These are phyloP conservation scores for Myxozyma monticola DNA, from an alignment of 805 yeast genomes.

Conservation along the genomic window DNA sequence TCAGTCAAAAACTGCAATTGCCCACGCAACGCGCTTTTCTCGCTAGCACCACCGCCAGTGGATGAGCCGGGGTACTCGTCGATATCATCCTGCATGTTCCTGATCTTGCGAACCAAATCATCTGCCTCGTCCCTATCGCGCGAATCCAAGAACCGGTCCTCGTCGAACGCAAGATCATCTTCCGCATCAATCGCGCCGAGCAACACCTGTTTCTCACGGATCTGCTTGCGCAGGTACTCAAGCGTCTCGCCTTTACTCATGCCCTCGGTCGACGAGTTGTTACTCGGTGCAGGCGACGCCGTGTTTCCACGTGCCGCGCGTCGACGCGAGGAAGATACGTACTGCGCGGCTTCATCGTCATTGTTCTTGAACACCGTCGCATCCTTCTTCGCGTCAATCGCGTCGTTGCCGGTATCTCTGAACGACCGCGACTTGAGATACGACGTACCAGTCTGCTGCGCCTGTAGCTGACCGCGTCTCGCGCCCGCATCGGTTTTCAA, in stretches of 20 bases:
- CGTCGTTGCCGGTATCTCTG: constrained; percentile 37
- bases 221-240: constrained; percentile 59
- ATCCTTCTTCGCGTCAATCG: constrained; percentile 41
- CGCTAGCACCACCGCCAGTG: constrained; percentile 41
- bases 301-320: constrained; percentile 30
- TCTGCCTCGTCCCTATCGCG: constrained; percentile 59
- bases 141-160: constrained; percentile 41
- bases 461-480: constrained; percentile 29
- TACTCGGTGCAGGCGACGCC: constrained; percentile 6
- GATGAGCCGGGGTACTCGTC: constrained; percentile 32
- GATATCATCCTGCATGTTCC: constrained; percentile 45
- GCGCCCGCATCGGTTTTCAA: constrained; percentile 46
- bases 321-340: constrained; percentile 57
- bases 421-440: constrained; percentile 40
- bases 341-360: constrained; percentile 67
- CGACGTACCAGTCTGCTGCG: constrained; percentile 35
- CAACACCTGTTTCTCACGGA: constrained; percentile 70
- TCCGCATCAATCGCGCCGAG: constrained; percentile 71
- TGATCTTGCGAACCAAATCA: constrained; percentile 60
- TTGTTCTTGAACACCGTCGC: constrained; percentile 66
- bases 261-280: not conserved
- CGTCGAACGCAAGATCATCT: constrained; percentile 45
- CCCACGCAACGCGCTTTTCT: constrained; percentile 52
- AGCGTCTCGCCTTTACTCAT: constrained; percentile 40
- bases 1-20: constrained; percentile 66